A percentile compares a stretch with the other conserved stretches of the same genome.
Evolutionary conservation across 441 rosid genomes (phyloP).

Genomic region (Gossypium aridum): DNA sequence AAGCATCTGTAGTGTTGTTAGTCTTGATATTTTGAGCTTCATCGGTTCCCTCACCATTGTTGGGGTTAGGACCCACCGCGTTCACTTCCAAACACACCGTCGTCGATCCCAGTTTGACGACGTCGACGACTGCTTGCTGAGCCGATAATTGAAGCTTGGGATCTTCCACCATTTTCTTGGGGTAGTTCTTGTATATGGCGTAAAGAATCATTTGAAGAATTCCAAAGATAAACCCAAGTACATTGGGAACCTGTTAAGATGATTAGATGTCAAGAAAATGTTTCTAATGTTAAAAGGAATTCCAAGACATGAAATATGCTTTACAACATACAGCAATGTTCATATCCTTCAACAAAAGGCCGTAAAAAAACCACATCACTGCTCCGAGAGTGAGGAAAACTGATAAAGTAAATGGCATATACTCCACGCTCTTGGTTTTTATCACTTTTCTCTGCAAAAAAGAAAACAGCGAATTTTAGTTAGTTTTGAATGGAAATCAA

Average conservation of each 20-base stretch:
- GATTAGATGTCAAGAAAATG: background rate
- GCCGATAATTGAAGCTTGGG: slow-evolving; percentile 33
- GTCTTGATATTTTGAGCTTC: background rate
- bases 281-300: background rate
- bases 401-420: slow-evolving; percentile 75
- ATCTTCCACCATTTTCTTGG: slow-evolving; percentile 29
- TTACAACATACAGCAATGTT: slow-evolving; percentile 53
- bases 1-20: background rate
- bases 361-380: slow-evolving; percentile 81
- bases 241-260: slow-evolving; percentile 55
- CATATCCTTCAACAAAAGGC: slow-evolving; percentile 52
- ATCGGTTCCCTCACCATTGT: background rate
- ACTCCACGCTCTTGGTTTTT: slow-evolving; percentile 75
- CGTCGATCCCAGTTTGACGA: slow-evolving; percentile 26
- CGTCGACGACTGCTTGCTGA: slow-evolving; percentile 38
- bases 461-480: background rate
- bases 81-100: background rate
- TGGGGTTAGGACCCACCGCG: background rate
- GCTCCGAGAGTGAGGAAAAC: slow-evolving; percentile 79
- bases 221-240: slow-evolving; percentile 67
- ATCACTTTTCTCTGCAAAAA: slow-evolving; percentile 63
- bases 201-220: slow-evolving; percentile 71
- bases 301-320: background rate
- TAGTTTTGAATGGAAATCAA: background rate
- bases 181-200: slow-evolving; percentile 43